phyloP scores from a whole-genome alignment of 2,329 filamentous ascomycete species.

The Ophiocordyceps camponoti-saundersi region DNA sequence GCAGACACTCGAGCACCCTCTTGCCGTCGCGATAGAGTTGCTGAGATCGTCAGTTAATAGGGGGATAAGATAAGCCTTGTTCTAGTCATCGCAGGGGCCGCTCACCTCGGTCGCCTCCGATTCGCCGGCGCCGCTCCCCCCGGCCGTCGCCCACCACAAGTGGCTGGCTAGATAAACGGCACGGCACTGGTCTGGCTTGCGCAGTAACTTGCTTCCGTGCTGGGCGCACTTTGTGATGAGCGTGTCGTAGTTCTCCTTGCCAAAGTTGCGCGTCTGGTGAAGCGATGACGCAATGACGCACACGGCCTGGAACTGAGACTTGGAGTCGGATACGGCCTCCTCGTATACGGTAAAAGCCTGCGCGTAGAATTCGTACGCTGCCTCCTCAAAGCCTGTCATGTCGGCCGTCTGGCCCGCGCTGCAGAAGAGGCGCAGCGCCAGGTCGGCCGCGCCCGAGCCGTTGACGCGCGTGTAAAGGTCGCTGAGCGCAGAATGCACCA shows the following conservation, averaged over 20 bases:
- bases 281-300: slow-evolving; percentile 83
- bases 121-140: slow-evolving; percentile 50
- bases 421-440: slow-evolving; percentile 78
- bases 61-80: no score
- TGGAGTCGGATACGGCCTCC: slow-evolving; percentile 85
- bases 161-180: slow-evolving; percentile 95
- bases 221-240: slow-evolving; percentile 94
- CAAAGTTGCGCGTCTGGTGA: slow-evolving; percentile 78
- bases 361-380: slow-evolving; percentile 94
- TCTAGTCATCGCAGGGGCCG: background rate
- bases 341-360: slow-evolving; percentile 98
- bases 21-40: slow-evolving; percentile 95
- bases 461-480: slow-evolving; percentile 77
- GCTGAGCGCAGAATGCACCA: slow-evolving; percentile 78
- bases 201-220: slow-evolving; percentile 89
- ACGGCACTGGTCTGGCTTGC: slow-evolving; percentile 95
- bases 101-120: slow-evolving; percentile 65
- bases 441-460: slow-evolving; percentile 60
- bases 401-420: slow-evolving; percentile 87
- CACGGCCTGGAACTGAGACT: slow-evolving; percentile 94
- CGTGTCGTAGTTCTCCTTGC: slow-evolving; percentile 96
- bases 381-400: slow-evolving; percentile 81
- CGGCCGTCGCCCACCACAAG: slow-evolving; percentile 92
- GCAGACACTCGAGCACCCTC: slow-evolving; percentile 86
- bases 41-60: slow-evolving; percentile 4